Conservation (phyloP, 2,329 filamentous ascomycete genomes). For the Aspergillus awamori region DNA sequence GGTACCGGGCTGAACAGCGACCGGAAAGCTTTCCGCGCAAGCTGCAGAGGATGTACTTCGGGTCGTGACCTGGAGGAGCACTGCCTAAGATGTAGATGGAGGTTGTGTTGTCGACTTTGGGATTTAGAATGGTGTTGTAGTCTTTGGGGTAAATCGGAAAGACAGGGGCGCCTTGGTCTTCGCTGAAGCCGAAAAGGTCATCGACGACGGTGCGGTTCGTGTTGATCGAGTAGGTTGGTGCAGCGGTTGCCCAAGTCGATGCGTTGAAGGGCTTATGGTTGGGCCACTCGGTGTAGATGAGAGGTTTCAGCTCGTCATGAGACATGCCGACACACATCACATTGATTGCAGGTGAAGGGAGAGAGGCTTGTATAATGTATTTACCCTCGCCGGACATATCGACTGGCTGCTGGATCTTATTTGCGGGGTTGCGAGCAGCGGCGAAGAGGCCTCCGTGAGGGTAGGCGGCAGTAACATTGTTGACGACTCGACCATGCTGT, state of each 20-base stretch:
- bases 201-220: constrained; percentile 64
- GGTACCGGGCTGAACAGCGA: constrained; percentile 65
- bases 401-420: constrained; percentile 70
- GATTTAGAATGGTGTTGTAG: constrained; percentile 69
- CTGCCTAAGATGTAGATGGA: constrained; percentile 70
- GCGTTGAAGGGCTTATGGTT: constrained; percentile 34
- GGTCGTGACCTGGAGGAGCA: constrained; percentile 26
- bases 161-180: constrained; percentile 56
- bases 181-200: constrained; percentile 70
- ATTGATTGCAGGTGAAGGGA: constrained; percentile 71
- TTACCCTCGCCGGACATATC: constrained; percentile 67
- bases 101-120: constrained; percentile 45
- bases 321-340: constrained; percentile 72
- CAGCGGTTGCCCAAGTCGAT: constrained; percentile 29
- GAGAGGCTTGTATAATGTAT: constrained; percentile 68
- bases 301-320: constrained; percentile 59
- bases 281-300: constrained; percentile 68
- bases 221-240: constrained; percentile 38
- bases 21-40: constrained; percentile 66
- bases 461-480: constrained; percentile 77
- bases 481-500: constrained; percentile 61
- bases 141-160: constrained; percentile 59
- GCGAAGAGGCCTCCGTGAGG: constrained; percentile 71
- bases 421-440: constrained; percentile 63
- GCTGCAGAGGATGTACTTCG: constrained; percentile 68